Evolutionary conservation across 495 filamentous ascomycete species (phyloP).

Genomic region (Cetradonia linearis): DNA sequence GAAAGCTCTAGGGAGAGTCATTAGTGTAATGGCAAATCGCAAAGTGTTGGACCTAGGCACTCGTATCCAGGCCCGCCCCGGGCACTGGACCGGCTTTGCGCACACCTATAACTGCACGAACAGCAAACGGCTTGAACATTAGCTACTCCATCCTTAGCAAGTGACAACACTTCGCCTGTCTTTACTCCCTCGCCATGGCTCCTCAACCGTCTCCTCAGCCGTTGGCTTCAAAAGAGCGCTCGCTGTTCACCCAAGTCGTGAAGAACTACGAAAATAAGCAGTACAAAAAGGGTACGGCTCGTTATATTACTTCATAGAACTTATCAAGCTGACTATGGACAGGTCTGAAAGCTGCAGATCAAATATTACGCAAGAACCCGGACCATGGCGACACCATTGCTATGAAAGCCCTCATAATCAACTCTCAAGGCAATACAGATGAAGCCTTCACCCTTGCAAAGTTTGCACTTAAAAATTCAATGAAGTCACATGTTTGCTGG

Average conservation of each 20-base stretch:
- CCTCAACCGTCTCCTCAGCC: slow-evolving; percentile 49
- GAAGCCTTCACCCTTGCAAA: slow-evolving; percentile 92
- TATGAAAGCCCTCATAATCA: slow-evolving; percentile 97
- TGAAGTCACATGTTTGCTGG: slow-evolving; percentile 99
- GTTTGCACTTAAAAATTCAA: slow-evolving; percentile 79
- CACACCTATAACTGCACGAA: slow-evolving; percentile 1
- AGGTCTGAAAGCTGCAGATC: slow-evolving; percentile 87
- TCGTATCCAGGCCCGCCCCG: slow-evolving; percentile 6
- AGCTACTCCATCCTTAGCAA: not conserved
- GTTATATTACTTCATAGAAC: not conserved
- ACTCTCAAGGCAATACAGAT: slow-evolving; percentile 75
- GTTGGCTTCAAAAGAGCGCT: slow-evolving; percentile 78
- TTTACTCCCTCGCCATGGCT: slow-evolving; percentile 5
- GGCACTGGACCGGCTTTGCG: slow-evolving; percentile 6
- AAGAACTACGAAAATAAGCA: slow-evolving; percentile 96
- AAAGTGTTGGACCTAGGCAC: not conserved
- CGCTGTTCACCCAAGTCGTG: slow-evolving; percentile 87
- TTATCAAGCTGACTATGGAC: slow-evolving; percentile 14
- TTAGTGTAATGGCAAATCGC: slow-evolving; percentile 2
- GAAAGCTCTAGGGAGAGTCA: not conserved
- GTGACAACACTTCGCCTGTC: not conserved
- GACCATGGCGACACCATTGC: slow-evolving; percentile 97
- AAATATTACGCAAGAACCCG: slow-evolving; percentile 85
- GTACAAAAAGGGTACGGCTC: slow-evolving; percentile 73
- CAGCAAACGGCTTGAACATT: not conserved